phyloP scores from a whole-genome alignment of 345 rosid species.

The Eucalyptus sp. region DNA sequence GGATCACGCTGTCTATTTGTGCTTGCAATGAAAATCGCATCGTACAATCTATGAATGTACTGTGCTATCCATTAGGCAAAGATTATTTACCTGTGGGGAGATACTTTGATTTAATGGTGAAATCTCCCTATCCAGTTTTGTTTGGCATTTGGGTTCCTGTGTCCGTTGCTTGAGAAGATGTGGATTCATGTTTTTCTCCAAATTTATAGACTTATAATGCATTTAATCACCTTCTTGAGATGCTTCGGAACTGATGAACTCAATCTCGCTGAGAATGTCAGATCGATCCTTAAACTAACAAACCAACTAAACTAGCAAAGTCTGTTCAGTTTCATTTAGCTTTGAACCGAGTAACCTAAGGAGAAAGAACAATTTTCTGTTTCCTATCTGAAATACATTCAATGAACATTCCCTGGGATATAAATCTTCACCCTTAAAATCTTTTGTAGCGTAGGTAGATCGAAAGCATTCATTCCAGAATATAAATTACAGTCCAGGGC shows the following conservation, averaged over 20 bases:
- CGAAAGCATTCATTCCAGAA: neutral
- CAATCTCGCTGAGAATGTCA: neutral
- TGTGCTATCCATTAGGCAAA: neutral
- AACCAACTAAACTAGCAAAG: neutral
- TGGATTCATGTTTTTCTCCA: neutral
- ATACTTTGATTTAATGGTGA: neutral
- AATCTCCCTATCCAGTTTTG: neutral
- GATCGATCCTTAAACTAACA: neutral
- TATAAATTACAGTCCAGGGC: neutral
- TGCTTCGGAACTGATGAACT: neutral
- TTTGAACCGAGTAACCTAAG: neutral
- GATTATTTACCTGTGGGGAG: neutral
- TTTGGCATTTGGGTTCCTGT: neutral
- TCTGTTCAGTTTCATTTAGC: neutral
- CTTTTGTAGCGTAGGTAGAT: neutral
- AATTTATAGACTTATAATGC: neutral
- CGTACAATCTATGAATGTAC: neutral
- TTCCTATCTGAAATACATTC: neutral
- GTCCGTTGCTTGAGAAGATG: neutral
- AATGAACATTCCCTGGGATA: neutral
- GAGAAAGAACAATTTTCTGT: neutral
- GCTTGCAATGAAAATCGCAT: conserved; percentile 1
- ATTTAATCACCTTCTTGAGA: neutral
- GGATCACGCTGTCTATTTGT: neutral
- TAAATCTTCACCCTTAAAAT: neutral